Percentiles rank a stretch among this genome's conserved stretches.
Conservation (phyloP, 306 rosid genomes). For the Lupinus albus region DNA sequence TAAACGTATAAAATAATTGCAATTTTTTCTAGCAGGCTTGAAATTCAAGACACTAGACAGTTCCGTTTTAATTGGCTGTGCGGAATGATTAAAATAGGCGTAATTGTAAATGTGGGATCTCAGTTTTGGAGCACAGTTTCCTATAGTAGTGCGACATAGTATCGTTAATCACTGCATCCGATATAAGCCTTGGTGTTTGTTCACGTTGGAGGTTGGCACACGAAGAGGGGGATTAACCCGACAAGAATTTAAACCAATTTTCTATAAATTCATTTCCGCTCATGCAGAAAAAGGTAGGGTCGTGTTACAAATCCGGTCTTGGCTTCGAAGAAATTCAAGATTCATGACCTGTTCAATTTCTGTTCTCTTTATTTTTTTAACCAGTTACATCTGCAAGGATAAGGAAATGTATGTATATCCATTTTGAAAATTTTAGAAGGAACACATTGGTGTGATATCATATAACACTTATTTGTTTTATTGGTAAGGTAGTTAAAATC, state of each 20-base stretch:
- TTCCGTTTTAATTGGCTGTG: slow-evolving; percentile 49
- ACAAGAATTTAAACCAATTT: slow-evolving; percentile 44
- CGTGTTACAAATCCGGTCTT: slow-evolving; percentile 45
- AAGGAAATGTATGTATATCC: slow-evolving; percentile 50
- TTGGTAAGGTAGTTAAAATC: too few relatives aligned
- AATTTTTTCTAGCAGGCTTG: slow-evolving; percentile 49
- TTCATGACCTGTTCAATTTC: slow-evolving; percentile 41
- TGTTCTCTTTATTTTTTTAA: slow-evolving; percentile 37
- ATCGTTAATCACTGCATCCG: slow-evolving; percentile 39
- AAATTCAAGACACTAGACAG: slow-evolving; percentile 44
- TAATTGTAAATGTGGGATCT: slow-evolving; percentile 44
- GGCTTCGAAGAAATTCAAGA: slow-evolving; percentile 50
- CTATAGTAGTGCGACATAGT: slow-evolving; percentile 39
- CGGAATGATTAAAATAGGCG: slow-evolving; percentile 51
- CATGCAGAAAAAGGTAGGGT: slow-evolving; percentile 49
- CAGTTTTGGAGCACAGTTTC: slow-evolving; percentile 43
- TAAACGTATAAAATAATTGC: slow-evolving; percentile 17
- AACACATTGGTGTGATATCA: slow-evolving; percentile 30
- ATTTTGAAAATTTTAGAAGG: slow-evolving; percentile 43
- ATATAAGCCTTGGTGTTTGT: slow-evolving; percentile 35
- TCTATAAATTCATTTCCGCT: slow-evolving; percentile 47
- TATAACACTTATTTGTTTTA: slow-evolving; percentile 34
- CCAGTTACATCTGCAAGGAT: slow-evolving; percentile 44
- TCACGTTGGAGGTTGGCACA: slow-evolving; percentile 41
- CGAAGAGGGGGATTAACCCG: slow-evolving; percentile 42